Base-by-base conservation (phyloP, 768 basidiomycete genomes). In the Pleurotus salmoneostramineus region DNA sequence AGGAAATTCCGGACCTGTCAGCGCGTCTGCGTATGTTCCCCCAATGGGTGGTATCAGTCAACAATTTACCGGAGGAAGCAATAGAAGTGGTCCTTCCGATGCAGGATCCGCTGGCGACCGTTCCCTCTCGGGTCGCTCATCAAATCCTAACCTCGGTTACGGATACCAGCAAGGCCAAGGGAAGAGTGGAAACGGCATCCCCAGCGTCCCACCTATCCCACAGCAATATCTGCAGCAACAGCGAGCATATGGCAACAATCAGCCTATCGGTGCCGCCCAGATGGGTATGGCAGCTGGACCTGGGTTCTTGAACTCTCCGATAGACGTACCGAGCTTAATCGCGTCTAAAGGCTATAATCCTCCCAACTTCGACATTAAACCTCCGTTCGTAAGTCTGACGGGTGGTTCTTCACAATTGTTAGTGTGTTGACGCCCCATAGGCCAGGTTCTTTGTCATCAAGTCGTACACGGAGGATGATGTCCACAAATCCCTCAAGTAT, bases 391-490 rank as follows among this genome's bases (percentile, higher is more conserved):
- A 61, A 62, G 89, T 78, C 33, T 34, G 31, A 33, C 43, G 33
- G 34, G 21, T 15, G 33, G 4, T 6, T 31, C 57, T 8, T 43
- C 45, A n/a, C 48, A 33, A 12, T 43, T 45, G 17, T 14, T 56
- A 17, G 58, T 58, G 58, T 58, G 45, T 27, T 4, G 27, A 46
- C 27, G 48, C 60, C 12, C 37, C 44, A 5, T 11, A 93, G 87
- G 94, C 96, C 3, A 82, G 95, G 12, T 98, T 81, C 74, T 98
- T 98, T 67, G 96, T 98, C 34, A 98, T 99, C 80, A 99, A 99
- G 71, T 96, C 93, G 0, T 99, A 95, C 73, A 98, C 97, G 1
- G 96, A 98, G 71, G 97, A 98, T 66, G 96, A 99, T 67, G 96
- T 99, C 0, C 96, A 98, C 75, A 99, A 99, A 71, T 95, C 93